These are phyloP conservation scores for Heterobasidion parviporum DNA, from an alignment of 1,284 basidiomycete species.

Conservation along the genomic window DNA sequence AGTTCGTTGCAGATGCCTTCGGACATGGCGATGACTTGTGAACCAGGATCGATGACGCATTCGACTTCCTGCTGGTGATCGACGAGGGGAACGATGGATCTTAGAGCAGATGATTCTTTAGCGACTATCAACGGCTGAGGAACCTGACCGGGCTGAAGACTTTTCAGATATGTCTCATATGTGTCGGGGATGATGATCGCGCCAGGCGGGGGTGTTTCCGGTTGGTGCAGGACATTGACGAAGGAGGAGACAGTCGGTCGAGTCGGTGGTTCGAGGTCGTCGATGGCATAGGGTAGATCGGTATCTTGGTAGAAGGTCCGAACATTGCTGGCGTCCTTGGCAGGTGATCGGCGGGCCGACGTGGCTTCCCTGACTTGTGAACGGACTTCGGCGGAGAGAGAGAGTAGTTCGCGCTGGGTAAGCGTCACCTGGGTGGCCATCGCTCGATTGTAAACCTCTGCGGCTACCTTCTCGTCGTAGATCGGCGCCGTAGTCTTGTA, in stretches of 20 bases:
- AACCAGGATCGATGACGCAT: neutral
- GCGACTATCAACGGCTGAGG: neutral
- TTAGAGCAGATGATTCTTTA: neutral
- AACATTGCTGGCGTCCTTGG: neutral
- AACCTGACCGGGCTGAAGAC: neutral
- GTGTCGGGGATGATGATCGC: neutral
- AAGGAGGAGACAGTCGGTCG: neutral
- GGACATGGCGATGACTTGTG: neutral
- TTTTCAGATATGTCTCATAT: neutral
- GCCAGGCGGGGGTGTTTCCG: too few relatives aligned
- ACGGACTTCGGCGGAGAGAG: too few relatives aligned
- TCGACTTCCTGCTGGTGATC: neutral
- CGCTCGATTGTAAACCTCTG: too few relatives aligned
- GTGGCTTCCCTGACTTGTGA: neutral
- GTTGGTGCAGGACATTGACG: neutral
- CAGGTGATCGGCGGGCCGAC: neutral
- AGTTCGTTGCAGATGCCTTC: neutral
- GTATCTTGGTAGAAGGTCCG: neutral
- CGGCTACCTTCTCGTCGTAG: too few relatives aligned
- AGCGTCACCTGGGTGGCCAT: too few relatives aligned
- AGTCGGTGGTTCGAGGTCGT: neutral
- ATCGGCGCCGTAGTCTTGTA: too few relatives aligned
- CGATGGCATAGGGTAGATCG: neutral
- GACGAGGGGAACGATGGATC: neutral
- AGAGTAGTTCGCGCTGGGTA: too few relatives aligned